Conservation (phyloP, 2,329 filamentous ascomycete genomes). For the Aspergillus cejpii region DNA sequence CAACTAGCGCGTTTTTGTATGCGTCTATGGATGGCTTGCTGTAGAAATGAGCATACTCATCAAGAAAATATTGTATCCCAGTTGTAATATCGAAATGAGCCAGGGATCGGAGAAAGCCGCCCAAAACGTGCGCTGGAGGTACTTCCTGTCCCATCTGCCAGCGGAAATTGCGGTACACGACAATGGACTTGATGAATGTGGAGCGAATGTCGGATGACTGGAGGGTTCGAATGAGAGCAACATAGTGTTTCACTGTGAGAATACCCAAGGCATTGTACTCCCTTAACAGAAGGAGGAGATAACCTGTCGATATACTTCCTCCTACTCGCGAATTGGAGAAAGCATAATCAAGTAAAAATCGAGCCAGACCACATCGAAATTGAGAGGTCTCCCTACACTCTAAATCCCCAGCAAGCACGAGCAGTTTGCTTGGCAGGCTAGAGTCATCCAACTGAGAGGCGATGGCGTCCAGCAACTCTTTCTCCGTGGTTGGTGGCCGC, state of each 20-base stretch:
- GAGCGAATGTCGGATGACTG: constrained; percentile 23
- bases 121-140: constrained; percentile 20
- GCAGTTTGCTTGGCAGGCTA: constrained; percentile 17
- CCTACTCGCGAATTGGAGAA: constrained; percentile 24
- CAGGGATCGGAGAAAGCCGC: constrained; percentile 23
- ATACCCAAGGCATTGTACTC: constrained; percentile 21
- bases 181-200: constrained; percentile 26
- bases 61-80: constrained; percentile 37
- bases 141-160: constrained; percentile 23
- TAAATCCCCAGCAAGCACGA: constrained; percentile 21
- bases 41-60: constrained; percentile 35
- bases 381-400: constrained; percentile 1
- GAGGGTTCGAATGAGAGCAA: constrained; percentile 25
- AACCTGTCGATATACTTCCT: constrained; percentile 24
- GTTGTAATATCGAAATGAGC: constrained; percentile 28
- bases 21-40: constrained; percentile 25
- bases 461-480: constrained; percentile 10
- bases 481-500: constrained; percentile 12
- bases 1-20: constrained; percentile 35
- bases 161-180: constrained; percentile 40
- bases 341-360: constrained; percentile 23
- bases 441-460: constrained; percentile 12
- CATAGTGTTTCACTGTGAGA: constrained; percentile 24
- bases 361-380: constrained; percentile 12
- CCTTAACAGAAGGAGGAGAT: constrained; percentile 27